phyloP scores from a whole-genome alignment of 805 yeast genomes.

The Zygotorulaspora sp. region DNA sequence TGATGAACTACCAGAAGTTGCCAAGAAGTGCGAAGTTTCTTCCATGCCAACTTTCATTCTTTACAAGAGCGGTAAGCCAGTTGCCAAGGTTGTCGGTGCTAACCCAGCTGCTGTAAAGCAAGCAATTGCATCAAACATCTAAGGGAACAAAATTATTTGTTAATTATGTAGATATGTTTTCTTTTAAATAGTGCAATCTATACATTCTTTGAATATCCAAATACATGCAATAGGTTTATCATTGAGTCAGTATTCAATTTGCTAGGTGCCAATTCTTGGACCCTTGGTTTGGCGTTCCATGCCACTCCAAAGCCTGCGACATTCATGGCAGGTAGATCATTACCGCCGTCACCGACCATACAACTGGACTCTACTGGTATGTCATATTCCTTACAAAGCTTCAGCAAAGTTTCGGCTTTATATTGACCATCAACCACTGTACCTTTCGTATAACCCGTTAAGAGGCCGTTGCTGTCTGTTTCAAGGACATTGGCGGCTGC shows the following conservation, averaged over 20 bases:
- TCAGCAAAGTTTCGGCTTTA: conserved; percentile 68
- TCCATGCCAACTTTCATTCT: conserved; percentile 69
- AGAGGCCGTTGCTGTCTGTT: conserved; percentile 40
- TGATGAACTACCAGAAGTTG: conserved; percentile 73
- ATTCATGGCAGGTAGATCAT: conserved; percentile 89
- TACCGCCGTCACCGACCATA: conserved; percentile 97
- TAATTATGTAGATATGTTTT: background rate
- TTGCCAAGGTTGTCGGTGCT: conserved; percentile 83
- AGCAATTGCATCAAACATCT: conserved; percentile 52
- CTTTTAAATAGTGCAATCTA: background rate
- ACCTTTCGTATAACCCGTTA: conserved; percentile 77
- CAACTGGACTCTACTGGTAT: conserved; percentile 52
- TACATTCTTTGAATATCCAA: conserved; percentile 51
- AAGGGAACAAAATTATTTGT: conserved; percentile 19
- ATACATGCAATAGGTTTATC: conserved; percentile 69
- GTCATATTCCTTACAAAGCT: conserved; percentile 52
- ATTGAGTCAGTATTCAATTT: conserved; percentile 71
- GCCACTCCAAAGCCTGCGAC: conserved; percentile 93
- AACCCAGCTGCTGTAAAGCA: conserved; percentile 79
- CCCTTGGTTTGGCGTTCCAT: conserved; percentile 95
- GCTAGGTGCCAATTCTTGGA: conserved; percentile 78
- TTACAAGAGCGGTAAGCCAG: conserved; percentile 77
- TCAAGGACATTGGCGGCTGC: conserved; percentile 80
- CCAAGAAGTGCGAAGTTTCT: conserved; percentile 56
- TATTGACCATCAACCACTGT: conserved; percentile 79